A percentile compares a stretch with the other conserved stretches of the same genome.
phyloP scores from a whole-genome alignment of 495 filamentous ascomycete species.

The Neurospora terricola region DNA sequence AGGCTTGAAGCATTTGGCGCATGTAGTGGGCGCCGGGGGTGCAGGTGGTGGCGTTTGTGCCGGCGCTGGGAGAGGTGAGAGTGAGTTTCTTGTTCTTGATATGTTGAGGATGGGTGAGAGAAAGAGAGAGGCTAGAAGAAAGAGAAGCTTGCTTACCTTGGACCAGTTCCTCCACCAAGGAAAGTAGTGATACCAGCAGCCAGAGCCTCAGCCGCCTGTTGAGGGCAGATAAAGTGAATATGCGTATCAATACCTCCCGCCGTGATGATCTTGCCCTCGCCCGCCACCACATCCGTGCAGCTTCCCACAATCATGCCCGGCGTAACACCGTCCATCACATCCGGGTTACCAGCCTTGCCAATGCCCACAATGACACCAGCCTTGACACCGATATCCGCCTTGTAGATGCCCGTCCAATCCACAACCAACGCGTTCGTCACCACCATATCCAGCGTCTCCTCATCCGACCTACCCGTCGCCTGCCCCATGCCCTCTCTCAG shows the following conservation, averaged over 20 bases:
- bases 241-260: conserved; percentile 89
- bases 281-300: conserved; percentile 93
- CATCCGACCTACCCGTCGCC: conserved; percentile 62
- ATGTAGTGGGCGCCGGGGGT: conserved; percentile 79
- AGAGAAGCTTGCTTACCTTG: conserved; percentile 39
- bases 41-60: conserved; percentile 90
- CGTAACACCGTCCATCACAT: conserved; percentile 87
- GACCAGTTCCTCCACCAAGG: conserved; percentile 90
- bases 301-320: conserved; percentile 72
- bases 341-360: conserved; percentile 93
- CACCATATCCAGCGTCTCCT: conserved; percentile 71
- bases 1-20: conserved; percentile 87
- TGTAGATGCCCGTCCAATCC: conserved; percentile 89
- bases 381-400: conserved; percentile 94
- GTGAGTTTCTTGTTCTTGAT: conserved; percentile 6
- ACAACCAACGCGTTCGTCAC: conserved; percentile 90
- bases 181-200: conserved; percentile 86
- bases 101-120: neutral
- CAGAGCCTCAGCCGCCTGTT: conserved; percentile 80
- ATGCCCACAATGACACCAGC: conserved; percentile 81
- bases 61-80: conserved; percentile 49
- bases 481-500: conserved; percentile 95
- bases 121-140: neutral
- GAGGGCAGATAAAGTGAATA: conserved; percentile 95
- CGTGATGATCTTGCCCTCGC: conserved; percentile 86